Base-by-base conservation (phyloP, 176 grass and related monocot genomes). In the Pharus latifolius region DNA sequence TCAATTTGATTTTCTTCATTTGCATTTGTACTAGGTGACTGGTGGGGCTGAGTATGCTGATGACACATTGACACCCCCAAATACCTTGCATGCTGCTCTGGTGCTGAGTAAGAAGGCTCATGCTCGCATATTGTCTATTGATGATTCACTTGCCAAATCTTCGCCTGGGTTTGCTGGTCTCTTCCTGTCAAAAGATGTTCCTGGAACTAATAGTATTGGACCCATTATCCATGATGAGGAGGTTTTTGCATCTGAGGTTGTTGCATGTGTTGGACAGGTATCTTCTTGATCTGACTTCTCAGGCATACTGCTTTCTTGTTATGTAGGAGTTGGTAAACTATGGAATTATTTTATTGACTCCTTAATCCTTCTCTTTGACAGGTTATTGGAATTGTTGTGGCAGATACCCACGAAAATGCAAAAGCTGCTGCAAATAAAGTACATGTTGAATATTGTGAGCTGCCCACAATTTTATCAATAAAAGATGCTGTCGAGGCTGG, bases 231-330 rank as follows among this genome's bases (percentile, higher is more conserved):
- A 66, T 43, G 94, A 97, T 27, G 94, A 97, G 83, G 94, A 97
- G 66, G 66, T 92, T 71, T 97, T 92, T 80, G 94, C 94, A 55
- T 80, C 94, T 48, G 64, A 97, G 49, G 19, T 88, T 68, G 94
- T 97, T 49, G 90, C 94, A 56, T 97, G 94, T 97, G 94, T 97
- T 83, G 94, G 94, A 13, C 94, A 97, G 89, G 94, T 97, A 80
- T 73, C 27, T 47, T 12, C 49, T 74, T 12, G 54, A 78, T 64
- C 41, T 85, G 45, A 40, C 61, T 44, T 60, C 38, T 49, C 76
- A 30, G 37, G 11, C 62, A 79, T 66, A 46, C 32, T 71, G 29
- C 32, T 83, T 62, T n/a, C n/a, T 75, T 58, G 27, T 40, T 69
- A 25, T 70, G 59, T 76, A 51, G 64, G n/a, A 25, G 4, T 45